Conservation (phyloP, 2,329 filamentous ascomycete species). For the Hypomyces perniciosus region DNA sequence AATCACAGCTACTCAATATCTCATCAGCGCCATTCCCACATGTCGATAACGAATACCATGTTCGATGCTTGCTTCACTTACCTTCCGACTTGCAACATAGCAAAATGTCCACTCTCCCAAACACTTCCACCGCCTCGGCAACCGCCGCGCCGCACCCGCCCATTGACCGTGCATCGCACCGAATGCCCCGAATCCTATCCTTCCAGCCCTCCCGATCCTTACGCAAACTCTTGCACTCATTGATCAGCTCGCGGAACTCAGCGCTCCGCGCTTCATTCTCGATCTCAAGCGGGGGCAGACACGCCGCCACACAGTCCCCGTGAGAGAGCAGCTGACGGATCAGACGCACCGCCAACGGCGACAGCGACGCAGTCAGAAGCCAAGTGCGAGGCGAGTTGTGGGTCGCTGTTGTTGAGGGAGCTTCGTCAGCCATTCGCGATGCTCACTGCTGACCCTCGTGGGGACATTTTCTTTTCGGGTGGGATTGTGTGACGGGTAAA, state of each 20-base stretch:
- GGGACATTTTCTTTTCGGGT: slow-evolving; percentile 3
- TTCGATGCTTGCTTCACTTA: slow-evolving; percentile 30
- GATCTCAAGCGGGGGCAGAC: slow-evolving; percentile 71
- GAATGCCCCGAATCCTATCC: slow-evolving; percentile 63
- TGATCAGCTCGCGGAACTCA: slow-evolving; percentile 75
- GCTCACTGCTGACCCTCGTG: slow-evolving; percentile 7
- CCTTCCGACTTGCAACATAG: slow-evolving; percentile 85
- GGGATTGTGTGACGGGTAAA: too few species aligned
- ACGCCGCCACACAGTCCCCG: slow-evolving; percentile 84
- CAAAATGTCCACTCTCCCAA: slow-evolving; percentile 83
- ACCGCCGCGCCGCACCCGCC: slow-evolving; percentile 77
- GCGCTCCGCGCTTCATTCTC: slow-evolving; percentile 69
- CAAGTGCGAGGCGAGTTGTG: slow-evolving; percentile 79
- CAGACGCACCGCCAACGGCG: slow-evolving; percentile 76
- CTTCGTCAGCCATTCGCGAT: slow-evolving; percentile 25
- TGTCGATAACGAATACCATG: not conserved
- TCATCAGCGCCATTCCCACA: not conserved
- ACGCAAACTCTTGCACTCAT: slow-evolving; percentile 56
- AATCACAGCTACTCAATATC: slow-evolving; percentile 58
- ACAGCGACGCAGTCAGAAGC: slow-evolving; percentile 84
- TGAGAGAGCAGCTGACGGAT: slow-evolving; percentile 79
- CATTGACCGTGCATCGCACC: slow-evolving; percentile 56
- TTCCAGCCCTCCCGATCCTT: slow-evolving; percentile 73
- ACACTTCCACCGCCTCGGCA: slow-evolving; percentile 76
- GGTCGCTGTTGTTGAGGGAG: slow-evolving; percentile 42